Evolutionary conservation across 768 basidiomycete species (phyloP), one percentile per base, ranked within the genome.

Genomic region (Phylloporus sp.): DNA sequence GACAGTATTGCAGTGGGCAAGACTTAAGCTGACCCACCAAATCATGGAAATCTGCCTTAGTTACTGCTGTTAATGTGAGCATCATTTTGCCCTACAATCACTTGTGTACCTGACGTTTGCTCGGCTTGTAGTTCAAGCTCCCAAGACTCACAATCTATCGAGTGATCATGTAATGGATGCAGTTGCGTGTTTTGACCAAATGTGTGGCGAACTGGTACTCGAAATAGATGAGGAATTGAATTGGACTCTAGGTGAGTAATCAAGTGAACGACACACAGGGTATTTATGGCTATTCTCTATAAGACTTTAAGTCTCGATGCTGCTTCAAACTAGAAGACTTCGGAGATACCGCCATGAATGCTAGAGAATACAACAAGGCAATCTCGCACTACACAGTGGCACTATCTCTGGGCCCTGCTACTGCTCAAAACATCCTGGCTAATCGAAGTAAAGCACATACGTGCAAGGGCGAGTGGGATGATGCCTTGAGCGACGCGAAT

Each of bases 21-120:
- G 41, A 24, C 6, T 43, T 12, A 49, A 15, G 20, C 18, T 59
- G 28, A 13, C 11, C 0, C n/a, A 16, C 16, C 22, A 7, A 26
- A 5, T 32, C 52, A 5, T 59, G 57, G 57, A 24, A 48, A 16
- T 41, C 29, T 13, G 49, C 46, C 23, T 18, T 58, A 29, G 9
- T 4, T 29, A 13, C 26, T 6, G 22, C 56, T 16, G 31, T 10
- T 9, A n/a, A 1, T 1, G 58, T 55, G 38, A 41, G 52, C 36
- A n/a, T 32, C 2, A 2, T 16, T 34, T 28, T 5, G 18, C 1
- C 0, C 15, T 45, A 8, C 6, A 9, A 34, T 16, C 6, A 4
- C 4, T 18, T n/a, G 4, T 11, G 8, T 23, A 8, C 22, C 22
- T 38, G 22, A 29, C 10, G 8, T 5, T 11, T 12, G 0, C 11